phyloP scores from a whole-genome alignment of 768 basidiomycete genomes.

The Glaciozyma martinii region DNA sequence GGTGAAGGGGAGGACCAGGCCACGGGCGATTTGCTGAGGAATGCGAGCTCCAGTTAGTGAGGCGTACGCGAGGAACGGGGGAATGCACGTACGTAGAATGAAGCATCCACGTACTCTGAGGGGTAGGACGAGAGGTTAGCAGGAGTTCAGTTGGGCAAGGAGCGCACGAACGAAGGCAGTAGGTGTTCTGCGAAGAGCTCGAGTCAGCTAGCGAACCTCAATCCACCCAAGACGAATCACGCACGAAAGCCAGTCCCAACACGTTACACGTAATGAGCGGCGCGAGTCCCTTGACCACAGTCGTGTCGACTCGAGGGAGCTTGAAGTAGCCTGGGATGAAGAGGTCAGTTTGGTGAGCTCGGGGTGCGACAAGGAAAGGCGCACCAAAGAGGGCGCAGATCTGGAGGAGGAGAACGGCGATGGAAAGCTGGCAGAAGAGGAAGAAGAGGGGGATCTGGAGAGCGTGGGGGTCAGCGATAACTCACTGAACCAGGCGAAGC shows the following conservation, averaged over 20 bases:
- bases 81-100: slow-evolving; percentile 53
- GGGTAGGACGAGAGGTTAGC: slow-evolving; percentile 48
- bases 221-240: neutral
- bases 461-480: too few relatives aligned
- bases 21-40: slow-evolving; percentile 70
- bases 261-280: slow-evolving; percentile 71
- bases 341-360: neutral
- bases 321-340: slow-evolving; percentile 52
- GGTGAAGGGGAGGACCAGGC: slow-evolving; percentile 86
- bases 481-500: too few relatives aligned
- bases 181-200: slow-evolving; percentile 27
- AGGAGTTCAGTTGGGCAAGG: slow-evolving; percentile 37
- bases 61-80: neutral
- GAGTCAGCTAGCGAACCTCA: neutral
- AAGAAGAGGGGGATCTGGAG: slow-evolving; percentile 62
- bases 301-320: slow-evolving; percentile 56
- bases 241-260: slow-evolving; percentile 50
- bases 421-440: slow-evolving; percentile 66
- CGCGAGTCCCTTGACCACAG: slow-evolving; percentile 60
- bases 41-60: neutral
- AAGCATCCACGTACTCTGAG: slow-evolving; percentile 84
- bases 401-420: slow-evolving; percentile 68
- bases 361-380: slow-evolving; percentile 1
- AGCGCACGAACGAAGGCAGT: slow-evolving; percentile 27
- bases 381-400: slow-evolving; percentile 37